A percentile compares a stretch with the other conserved stretches of the same genome.
Evolutionary conservation across 495 filamentous ascomycete genomes (phyloP).

Genomic region (Clavariopsis aquatica): DNA sequence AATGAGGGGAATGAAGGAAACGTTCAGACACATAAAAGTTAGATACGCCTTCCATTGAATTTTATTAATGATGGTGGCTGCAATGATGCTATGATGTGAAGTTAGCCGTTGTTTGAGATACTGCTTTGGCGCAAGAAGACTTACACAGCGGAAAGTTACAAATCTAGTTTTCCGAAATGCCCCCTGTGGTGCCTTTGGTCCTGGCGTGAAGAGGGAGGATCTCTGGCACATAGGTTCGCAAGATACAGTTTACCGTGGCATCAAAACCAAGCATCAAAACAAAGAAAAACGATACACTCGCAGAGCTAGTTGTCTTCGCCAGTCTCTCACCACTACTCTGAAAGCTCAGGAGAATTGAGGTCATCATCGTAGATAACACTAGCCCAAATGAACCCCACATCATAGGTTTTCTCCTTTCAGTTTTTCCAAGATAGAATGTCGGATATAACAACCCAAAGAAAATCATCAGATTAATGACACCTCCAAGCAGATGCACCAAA

Average conservation of each 20-base stretch:
- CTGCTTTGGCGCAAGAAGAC: background rate
- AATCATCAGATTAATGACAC: conserved; percentile 41
- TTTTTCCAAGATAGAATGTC: conserved; percentile 50
- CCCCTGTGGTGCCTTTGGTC: conserved; percentile 50
- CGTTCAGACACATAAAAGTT: conserved; percentile 39
- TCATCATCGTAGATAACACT: conserved; percentile 54
- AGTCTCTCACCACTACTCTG: conserved; percentile 36
- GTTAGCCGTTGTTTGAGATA: background rate
- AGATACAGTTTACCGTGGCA: conserved; percentile 52
- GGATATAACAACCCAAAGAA: conserved; percentile 52
- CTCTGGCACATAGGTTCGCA: conserved; percentile 53
- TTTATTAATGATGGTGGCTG: conserved; percentile 37
- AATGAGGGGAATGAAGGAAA: conserved; percentile 47
- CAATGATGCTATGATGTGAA: conserved; percentile 36
- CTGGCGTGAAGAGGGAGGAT: conserved; percentile 45
- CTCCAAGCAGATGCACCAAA: conserved; percentile 41
- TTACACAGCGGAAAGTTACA: conserved; percentile 45
- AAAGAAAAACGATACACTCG: conserved; percentile 54
- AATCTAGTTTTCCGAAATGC: conserved; percentile 50
- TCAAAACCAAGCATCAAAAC: conserved; percentile 51
- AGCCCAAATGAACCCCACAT: conserved; percentile 57
- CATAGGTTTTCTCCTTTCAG: conserved; percentile 55
- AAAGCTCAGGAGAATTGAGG: conserved; percentile 54
- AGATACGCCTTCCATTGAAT: conserved; percentile 38
- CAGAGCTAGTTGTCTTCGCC: conserved; percentile 43